A percentile compares a stretch with the other conserved stretches of the same genome.
phyloP scores from a whole-genome alignment of 345 rosid genomes.

The Iberis pinnata region DNA sequence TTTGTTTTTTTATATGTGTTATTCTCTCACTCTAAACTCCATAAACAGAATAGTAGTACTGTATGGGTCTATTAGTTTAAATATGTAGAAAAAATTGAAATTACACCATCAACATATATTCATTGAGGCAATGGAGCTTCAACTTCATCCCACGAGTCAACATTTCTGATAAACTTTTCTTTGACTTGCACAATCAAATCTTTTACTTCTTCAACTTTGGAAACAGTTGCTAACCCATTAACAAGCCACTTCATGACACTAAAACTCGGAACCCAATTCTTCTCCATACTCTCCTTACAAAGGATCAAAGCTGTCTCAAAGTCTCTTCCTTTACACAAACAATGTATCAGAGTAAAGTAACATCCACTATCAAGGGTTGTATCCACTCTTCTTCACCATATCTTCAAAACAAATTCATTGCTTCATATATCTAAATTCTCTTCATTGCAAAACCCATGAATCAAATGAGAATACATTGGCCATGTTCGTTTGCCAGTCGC shows the following conservation, averaged over 20 bases:
- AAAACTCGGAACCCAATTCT: constrained; percentile 64
- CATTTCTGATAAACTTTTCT: constrained; percentile 37
- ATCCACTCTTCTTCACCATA: constrained; percentile 47
- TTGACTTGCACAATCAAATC: constrained; percentile 44
- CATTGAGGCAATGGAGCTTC: neutral
- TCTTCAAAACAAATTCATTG: constrained; percentile 45
- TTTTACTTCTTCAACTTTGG: constrained; percentile 42
- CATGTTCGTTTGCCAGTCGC: too few species aligned
- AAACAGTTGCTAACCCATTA: constrained; percentile 44
- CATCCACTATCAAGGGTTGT: constrained; percentile 38
- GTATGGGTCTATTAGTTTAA: too few species aligned
- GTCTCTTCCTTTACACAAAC: constrained; percentile 48
- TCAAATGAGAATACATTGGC: constrained; percentile 51
- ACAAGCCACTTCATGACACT: constrained; percentile 38
- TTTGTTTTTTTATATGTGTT: too few species aligned
- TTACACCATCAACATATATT: too few species aligned
- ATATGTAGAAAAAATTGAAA: too few species aligned
- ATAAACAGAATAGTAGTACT: too few species aligned
- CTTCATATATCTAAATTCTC: constrained; percentile 59
- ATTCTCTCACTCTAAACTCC: too few species aligned
- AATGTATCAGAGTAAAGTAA: constrained; percentile 47
- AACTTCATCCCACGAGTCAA: neutral
- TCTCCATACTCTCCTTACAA: constrained; percentile 38
- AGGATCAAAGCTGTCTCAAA: constrained; percentile 52
- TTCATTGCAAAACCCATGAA: constrained; percentile 65